Percentiles rank a stretch among this genome's conserved stretches.
These are phyloP conservation scores for Kurtzmaniella natalensis DNA, from an alignment of 1,139 yeast species.

Conservation along the genomic window DNA sequence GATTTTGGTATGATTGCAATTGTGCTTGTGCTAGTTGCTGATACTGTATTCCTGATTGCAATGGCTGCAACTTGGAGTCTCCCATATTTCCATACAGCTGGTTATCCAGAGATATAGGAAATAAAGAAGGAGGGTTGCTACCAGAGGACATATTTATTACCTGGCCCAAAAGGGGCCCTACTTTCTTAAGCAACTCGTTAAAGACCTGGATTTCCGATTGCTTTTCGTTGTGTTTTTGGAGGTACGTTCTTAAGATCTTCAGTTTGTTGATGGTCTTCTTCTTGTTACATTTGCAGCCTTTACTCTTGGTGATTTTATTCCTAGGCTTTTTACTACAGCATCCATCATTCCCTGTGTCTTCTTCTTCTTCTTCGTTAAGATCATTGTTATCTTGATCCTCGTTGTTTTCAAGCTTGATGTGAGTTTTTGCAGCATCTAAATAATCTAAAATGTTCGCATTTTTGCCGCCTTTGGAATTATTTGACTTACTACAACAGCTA, in stretches of 20 bases:
- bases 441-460: too few relatives aligned
- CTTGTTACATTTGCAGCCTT: conserved; percentile 6
- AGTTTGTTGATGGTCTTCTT: conserved; percentile 26
- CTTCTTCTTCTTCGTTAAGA: neutral
- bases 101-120: too few relatives aligned
- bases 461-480: conserved; percentile 27
- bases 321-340: conserved; percentile 15
- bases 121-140: too few relatives aligned
- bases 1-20: too few relatives aligned
- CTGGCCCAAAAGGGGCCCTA: neutral
- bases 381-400: too few relatives aligned
- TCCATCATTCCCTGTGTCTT: neutral
- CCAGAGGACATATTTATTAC: too few relatives aligned
- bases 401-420: too few relatives aligned
- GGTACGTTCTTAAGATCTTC: conserved; percentile 33
- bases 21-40: too few relatives aligned
- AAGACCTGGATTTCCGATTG: neutral
- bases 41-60: too few relatives aligned
- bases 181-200: neutral
- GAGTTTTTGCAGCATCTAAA: too few relatives aligned
- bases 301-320: neutral
- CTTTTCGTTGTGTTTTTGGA: conserved; percentile 19
- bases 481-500: neutral
- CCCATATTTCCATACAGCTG: too few relatives aligned
- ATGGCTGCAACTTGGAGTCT: too few relatives aligned